Conservation (phyloP, 2,329 filamentous ascomycete species). For the Verticillium klebahnii region DNA sequence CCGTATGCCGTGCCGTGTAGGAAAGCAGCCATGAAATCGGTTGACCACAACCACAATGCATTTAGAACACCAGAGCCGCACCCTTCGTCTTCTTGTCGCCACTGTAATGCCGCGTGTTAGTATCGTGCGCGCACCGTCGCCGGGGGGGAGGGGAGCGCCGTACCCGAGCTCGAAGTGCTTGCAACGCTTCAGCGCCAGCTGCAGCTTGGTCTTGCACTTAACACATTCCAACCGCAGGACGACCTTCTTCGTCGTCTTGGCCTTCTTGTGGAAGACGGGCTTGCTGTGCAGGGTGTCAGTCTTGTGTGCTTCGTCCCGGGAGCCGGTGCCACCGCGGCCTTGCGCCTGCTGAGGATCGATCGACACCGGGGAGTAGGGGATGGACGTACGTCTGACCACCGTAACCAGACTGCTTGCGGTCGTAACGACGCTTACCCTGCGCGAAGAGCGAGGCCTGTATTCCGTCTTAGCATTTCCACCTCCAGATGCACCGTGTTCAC, state of each 20-base stretch:
- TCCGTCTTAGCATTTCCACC: background rate
- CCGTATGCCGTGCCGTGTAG: constrained; percentile 14
- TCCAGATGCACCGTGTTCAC: background rate
- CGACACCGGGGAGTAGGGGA: background rate
- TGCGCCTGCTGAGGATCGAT: background rate
- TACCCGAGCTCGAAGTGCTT: constrained; percentile 99
- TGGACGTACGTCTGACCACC: constrained; percentile 80
- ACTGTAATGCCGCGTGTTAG: constrained; percentile 44
- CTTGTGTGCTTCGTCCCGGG: background rate
- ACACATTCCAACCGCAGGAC: constrained; percentile 98
- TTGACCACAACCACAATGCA: constrained; percentile 37
- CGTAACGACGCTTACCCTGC: constrained; percentile 99
- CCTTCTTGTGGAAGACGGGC: constrained; percentile 99
- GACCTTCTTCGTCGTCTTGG: constrained; percentile 99
- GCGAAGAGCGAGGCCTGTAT: constrained; percentile 81
- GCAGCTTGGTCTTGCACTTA: constrained; percentile 95
- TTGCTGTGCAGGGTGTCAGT: constrained; percentile 42
- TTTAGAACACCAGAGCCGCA: constrained; percentile 99
- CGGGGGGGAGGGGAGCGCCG: constrained; percentile 30
- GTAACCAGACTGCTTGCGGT: constrained; percentile 98
- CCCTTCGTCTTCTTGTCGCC: constrained; percentile 99
- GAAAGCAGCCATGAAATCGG: constrained; percentile 16
- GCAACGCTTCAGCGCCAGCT: constrained; percentile 98
- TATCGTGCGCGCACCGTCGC: background rate
- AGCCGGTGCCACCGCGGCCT: background rate